These are phyloP conservation scores for Panellus pusillus DNA, from an alignment of 768 basidiomycete species.

Conservation along the genomic window DNA sequence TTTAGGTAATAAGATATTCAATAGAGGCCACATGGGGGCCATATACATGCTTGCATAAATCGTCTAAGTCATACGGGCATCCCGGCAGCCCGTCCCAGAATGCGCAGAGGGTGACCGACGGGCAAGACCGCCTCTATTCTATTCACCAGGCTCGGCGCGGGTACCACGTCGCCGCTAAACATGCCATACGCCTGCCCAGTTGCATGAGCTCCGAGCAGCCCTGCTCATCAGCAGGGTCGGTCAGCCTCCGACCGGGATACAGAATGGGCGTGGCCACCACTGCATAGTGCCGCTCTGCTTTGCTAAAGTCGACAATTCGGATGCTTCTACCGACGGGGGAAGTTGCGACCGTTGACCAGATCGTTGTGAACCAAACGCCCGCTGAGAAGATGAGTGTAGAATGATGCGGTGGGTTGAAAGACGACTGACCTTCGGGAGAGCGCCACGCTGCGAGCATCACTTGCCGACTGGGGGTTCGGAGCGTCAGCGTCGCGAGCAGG, in stretches of 20 bases:
- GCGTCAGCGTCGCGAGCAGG: neutral
- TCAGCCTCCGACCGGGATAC: slow-evolving; percentile 2
- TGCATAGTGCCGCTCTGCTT: slow-evolving; percentile 3
- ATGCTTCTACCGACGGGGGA: slow-evolving; percentile 6
- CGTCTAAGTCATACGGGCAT: neutral
- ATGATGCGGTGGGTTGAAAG: too few relatives aligned
- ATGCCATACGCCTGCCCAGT: slow-evolving; percentile 8
- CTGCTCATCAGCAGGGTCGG: neutral
- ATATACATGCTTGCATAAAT: neutral
- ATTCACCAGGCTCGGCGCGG: neutral
- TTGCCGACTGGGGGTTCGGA: slow-evolving; percentile 5
- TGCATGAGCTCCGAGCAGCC: slow-evolving; percentile 4
- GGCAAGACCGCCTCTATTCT: neutral
- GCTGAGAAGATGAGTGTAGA: neutral
- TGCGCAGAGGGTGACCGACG: neutral
- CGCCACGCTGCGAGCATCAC: slow-evolving; percentile 17
- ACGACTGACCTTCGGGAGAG: slow-evolving; percentile 8
- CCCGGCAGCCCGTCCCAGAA: neutral
- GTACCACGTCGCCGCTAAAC: neutral
- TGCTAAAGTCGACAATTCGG: slow-evolving; percentile 16
- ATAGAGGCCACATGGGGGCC: too few relatives aligned
- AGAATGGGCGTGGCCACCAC: slow-evolving; percentile 2
- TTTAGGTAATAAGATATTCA: too few relatives aligned
- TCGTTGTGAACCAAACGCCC: slow-evolving; percentile 8
- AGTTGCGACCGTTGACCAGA: slow-evolving; percentile 1